Percentiles rank a stretch among this genome's conserved stretches.
These are phyloP conservation scores for Plenodomus lindquistii DNA, from an alignment of 2,329 filamentous ascomycete species.

Conservation along the genomic window DNA sequence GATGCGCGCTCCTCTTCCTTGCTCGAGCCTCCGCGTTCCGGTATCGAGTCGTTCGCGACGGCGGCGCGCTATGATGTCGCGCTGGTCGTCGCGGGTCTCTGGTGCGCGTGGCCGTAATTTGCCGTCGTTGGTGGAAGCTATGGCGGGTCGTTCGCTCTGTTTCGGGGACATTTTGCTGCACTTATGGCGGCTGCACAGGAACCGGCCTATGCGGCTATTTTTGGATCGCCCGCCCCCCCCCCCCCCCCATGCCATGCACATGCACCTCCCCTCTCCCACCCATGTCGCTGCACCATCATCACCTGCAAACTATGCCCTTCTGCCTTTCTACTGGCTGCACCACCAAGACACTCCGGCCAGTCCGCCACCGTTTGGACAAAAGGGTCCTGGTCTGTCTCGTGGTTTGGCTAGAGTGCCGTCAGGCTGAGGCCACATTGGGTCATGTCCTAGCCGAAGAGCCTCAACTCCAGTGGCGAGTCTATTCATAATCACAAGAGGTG, in stretches of 20 bases:
- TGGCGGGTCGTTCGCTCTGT: conserved; percentile 21
- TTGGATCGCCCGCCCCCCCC: conserved; percentile 7
- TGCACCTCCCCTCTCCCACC: conserved; percentile 4
- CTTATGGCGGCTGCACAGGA: conserved; percentile 20
- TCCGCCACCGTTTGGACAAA: not conserved
- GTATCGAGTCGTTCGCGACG: conserved; percentile 8
- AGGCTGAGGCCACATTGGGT: no score
- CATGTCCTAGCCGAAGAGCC: no score
- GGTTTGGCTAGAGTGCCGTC: no score
- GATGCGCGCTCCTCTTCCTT: not conserved
- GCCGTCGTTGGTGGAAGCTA: conserved; percentile 23
- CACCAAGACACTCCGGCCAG: not conserved
- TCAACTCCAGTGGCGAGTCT: no score
- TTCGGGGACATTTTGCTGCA: conserved; percentile 31
- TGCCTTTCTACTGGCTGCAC: not conserved
- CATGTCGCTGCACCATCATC: conserved; percentile 18
- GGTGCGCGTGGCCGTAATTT: conserved; percentile 27
- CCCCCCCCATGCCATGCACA: conserved; percentile 8
- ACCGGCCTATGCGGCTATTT: conserved; percentile 20
- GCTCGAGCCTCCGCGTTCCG: conserved; percentile 1
- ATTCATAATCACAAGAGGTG: no score
- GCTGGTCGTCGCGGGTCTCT: conserved; percentile 13
- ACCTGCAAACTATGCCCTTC: not conserved
- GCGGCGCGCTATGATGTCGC: conserved; percentile 15
- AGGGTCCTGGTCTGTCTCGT: no score